Conservation (phyloP, 345 rosid genomes). For the Salix udensis region DNA sequence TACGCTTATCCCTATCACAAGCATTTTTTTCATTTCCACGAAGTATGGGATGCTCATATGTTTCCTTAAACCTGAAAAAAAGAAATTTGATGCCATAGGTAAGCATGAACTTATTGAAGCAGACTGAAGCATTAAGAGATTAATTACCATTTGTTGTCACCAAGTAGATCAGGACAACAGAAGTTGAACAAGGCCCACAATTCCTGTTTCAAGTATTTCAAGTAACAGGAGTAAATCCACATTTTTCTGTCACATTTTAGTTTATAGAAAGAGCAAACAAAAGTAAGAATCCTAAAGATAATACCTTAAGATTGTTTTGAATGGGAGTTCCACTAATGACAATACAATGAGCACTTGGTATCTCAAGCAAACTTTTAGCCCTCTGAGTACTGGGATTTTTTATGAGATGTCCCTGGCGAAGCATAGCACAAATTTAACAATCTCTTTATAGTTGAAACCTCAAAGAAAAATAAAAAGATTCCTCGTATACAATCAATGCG, state of each 20-base stretch:
- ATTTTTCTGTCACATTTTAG: conserved; percentile 6
- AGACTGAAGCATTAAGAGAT: conserved; percentile 12
- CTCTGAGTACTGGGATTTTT: conserved; percentile 96
- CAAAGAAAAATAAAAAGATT: neutral
- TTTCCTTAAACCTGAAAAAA: conserved; percentile 73
- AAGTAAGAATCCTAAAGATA: conserved; percentile 13
- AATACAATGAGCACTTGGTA: conserved; percentile 86
- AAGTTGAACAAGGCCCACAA: conserved; percentile 95
- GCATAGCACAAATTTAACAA: neutral
- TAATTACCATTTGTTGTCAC: conserved; percentile 73
- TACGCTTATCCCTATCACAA: conserved; percentile 77
- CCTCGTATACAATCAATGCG: neutral
- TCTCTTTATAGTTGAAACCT: neutral
- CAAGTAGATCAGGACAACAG: conserved; percentile 80
- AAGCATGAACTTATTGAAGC: conserved; percentile 18
- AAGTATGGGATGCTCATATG: conserved; percentile 67
- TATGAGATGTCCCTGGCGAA: conserved; percentile 83
- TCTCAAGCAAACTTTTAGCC: conserved; percentile 94
- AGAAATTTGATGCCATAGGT: conserved; percentile 15
- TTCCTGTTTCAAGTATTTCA: conserved; percentile 50
- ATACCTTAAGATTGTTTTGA: conserved; percentile 95
- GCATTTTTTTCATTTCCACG: conserved; percentile 93
- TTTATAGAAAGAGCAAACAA: neutral
- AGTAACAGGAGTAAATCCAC: conserved; percentile 2
- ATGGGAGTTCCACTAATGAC: conserved; percentile 93